phyloP scores from a whole-genome alignment of 768 basidiomycete species.

The Pleurotus sapidus region DNA sequence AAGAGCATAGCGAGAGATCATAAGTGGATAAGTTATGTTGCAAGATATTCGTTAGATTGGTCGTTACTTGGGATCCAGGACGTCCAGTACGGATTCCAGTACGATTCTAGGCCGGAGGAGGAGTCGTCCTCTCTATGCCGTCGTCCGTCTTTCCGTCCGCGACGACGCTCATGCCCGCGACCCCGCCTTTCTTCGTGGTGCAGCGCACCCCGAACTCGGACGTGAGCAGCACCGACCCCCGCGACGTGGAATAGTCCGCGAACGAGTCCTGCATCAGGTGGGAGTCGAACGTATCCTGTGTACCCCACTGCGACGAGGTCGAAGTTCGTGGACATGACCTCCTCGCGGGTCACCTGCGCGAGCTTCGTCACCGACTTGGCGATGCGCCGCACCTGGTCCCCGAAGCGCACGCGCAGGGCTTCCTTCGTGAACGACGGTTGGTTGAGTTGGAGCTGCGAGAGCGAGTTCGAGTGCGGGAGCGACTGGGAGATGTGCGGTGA shows the following conservation, averaged over 20 bases:
- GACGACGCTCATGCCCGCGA: conserved; percentile 10
- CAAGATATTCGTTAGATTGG: no score
- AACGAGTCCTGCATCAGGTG: conserved; percentile 41
- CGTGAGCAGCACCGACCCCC: conserved; percentile 57
- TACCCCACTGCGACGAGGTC: conserved; percentile 64
- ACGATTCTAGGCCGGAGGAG: conserved; percentile 75
- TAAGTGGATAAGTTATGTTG: conserved; percentile 4
- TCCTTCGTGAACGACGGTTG: conserved; percentile 17
- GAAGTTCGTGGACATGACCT: conserved; percentile 76
- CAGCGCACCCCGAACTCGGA: conserved; percentile 73
- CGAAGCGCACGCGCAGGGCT: conserved; percentile 45
- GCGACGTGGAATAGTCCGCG: conserved; percentile 51
- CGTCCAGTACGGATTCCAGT: conserved; percentile 62
- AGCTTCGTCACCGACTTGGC: conserved; percentile 61
- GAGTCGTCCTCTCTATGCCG: conserved; percentile 54
- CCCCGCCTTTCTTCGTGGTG: conserved; percentile 42
- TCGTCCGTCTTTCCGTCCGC: conserved; percentile 28
- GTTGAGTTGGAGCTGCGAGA: neutral
- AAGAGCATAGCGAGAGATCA: neutral
- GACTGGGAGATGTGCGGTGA: conserved; percentile 20
- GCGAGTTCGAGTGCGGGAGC: conserved; percentile 1
- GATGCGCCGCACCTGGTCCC: conserved; percentile 62
- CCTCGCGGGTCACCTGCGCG: conserved; percentile 64
- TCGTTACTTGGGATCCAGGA: conserved; percentile 29
- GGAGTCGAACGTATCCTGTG: conserved; percentile 43